These are phyloP conservation scores for Globisporangium solare DNA, from an alignment of 352 stramenopile species.

Conservation along the genomic window DNA sequence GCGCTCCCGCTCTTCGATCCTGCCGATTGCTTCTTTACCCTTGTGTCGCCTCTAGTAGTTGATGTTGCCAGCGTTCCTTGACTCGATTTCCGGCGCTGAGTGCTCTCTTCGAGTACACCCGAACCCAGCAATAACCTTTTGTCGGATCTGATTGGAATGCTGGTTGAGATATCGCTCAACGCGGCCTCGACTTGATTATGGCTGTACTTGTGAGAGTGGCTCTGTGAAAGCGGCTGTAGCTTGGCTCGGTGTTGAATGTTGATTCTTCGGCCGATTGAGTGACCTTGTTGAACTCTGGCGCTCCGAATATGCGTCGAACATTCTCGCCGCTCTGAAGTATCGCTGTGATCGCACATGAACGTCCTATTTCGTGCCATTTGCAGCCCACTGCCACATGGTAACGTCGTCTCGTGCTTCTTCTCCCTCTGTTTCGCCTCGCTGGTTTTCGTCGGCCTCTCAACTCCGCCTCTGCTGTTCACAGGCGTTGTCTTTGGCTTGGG, in stretches of 20 bases:
- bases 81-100: too few species aligned
- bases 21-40: too few species aligned
- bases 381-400: conserved; percentile 30
- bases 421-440: conserved; percentile 5
- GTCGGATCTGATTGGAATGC: too few species aligned
- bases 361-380: conserved; percentile 33
- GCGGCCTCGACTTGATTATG: too few species aligned
- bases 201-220: neutral
- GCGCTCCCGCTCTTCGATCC: too few species aligned
- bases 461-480: neutral
- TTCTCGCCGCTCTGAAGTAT: conserved; percentile 11
- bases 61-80: too few species aligned
- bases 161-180: too few species aligned
- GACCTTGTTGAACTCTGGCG: neutral
- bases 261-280: neutral
- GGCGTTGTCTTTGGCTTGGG: neutral
- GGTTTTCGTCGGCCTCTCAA: conserved; percentile 4
- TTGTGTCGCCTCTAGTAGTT: too few species aligned
- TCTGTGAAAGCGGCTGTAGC: neutral
- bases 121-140: too few species aligned
- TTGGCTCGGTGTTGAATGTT: neutral
- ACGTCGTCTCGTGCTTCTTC: conserved; percentile 1
- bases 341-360: conserved; percentile 5
- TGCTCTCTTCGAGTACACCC: too few species aligned
- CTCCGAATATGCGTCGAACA: conserved; percentile 11